These are phyloP conservation scores for Acanthamoeba triangularis DNA, from an alignment of 208 protist genomes.

Conservation along the genomic window DNA sequence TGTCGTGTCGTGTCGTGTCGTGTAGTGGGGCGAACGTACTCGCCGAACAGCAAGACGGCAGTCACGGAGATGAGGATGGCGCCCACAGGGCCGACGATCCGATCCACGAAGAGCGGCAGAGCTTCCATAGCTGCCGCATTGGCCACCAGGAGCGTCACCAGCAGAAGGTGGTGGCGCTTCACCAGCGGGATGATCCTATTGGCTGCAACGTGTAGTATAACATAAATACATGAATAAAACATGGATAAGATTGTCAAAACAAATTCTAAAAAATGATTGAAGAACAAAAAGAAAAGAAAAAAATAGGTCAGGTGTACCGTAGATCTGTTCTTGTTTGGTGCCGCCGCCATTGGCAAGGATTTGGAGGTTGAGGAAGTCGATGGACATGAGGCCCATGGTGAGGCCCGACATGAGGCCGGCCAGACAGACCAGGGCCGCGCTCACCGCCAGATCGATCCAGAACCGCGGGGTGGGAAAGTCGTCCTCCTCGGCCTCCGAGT, in stretches of 20 bases:
- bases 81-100: slow-evolving; percentile 75
- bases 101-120: slow-evolving; percentile 88
- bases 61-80: slow-evolving; percentile 90
- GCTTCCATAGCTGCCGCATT: slow-evolving; percentile 85
- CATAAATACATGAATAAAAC: too few relatives aligned
- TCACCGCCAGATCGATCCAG: slow-evolving; percentile 64
- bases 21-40: slow-evolving; percentile 41
- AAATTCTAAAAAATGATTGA: too few relatives aligned
- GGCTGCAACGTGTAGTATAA: neutral
- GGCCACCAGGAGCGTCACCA: slow-evolving; percentile 87
- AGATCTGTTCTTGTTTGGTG: slow-evolving; percentile 53
- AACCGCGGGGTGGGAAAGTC: slow-evolving; percentile 40
- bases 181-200: slow-evolving; percentile 74
- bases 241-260: too few relatives aligned
- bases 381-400: slow-evolving; percentile 88
- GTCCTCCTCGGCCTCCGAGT: slow-evolving; percentile 25
- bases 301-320: slow-evolving; percentile 33
- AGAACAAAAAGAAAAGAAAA: neutral
- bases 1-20: neutral
- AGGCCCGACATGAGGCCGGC: slow-evolving; percentile 85
- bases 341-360: slow-evolving; percentile 79
- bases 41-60: slow-evolving; percentile 89
- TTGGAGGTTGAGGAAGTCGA: slow-evolving; percentile 80
- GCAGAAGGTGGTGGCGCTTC: slow-evolving; percentile 85
- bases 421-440: slow-evolving; percentile 3